Base-by-base conservation (phyloP, 768 basidiomycete genomes). In the Chalciporus piperatus region DNA sequence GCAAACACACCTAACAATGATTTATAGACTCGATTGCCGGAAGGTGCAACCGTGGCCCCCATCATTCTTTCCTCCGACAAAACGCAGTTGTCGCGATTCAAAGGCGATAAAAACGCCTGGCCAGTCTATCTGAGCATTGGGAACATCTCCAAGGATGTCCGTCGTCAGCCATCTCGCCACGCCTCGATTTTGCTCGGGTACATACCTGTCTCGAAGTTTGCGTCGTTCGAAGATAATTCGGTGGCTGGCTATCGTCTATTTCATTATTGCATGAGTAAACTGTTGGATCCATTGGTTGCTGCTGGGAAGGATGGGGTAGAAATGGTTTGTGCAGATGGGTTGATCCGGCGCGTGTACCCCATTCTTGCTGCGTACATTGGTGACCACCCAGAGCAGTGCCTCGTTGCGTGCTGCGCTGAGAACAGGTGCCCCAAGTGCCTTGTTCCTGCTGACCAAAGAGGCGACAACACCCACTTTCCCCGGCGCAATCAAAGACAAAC, bases 401-500 rank as follows among this genome's bases (percentile, higher is more conserved):
- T 57, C 2, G 41, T 58, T 10, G 38, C 56, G 3, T 45, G 57
- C 30, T 52, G 50, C 46, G 47, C 45, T 27, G 56, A 57, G 20
- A 54, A 37, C 30, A 14, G 53, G 11, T 57, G 56, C 16, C 56
- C 53, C 1, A 28, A 28, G 12, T 57, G 52, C 32, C n/a, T 28
- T 1, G 33, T 54, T 27, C 27, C 27, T 27, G 27, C 27, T 27
- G 27, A 27, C 27, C 27, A 27, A 27, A 27, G 27, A 9, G 27
- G 27, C 9, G 27, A 27, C 27, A 27, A 27, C 27, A 27, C 27
- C 27, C 27, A 16, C 10, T 16, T 38, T 38, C 37, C 13, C 14
- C 14, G 12, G 3, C 37, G 12, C 13, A 38, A 17, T 17, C 14
- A 17, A 38, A 17, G 17, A 17, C 85, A 87, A 60, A 85, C 87